Evolutionary conservation across 345 rosid species (phyloP).

Genomic region (Syzygium grande): DNA sequence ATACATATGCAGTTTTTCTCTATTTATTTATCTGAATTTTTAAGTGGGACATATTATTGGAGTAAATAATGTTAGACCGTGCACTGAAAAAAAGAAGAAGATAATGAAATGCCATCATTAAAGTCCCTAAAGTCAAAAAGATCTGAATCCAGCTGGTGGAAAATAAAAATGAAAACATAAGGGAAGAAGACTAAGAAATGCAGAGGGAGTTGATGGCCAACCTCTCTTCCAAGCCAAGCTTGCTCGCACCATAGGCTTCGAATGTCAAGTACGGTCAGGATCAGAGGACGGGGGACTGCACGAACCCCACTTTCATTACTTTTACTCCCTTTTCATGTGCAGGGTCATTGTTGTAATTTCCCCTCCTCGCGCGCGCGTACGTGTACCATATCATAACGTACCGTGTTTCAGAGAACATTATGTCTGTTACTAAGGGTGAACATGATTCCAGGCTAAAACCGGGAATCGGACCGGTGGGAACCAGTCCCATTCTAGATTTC

Average conservation of each 20-base stretch:
- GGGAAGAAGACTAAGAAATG: not conserved
- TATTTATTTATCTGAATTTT: not conserved
- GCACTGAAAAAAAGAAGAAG: not conserved
- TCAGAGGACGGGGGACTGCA: not conserved
- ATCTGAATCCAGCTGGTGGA: not conserved
- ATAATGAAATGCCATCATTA: not conserved
- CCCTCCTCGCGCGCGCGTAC: accelerated
- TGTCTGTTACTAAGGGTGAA: not conserved
- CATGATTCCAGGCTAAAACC: too few relatives aligned
- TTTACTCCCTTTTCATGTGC: not conserved
- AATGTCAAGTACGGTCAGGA: not conserved
- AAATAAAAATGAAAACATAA: not conserved
- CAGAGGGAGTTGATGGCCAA: not conserved
- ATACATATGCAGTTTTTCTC: not conserved
- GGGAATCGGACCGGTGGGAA: too few relatives aligned
- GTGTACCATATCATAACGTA: too few relatives aligned
- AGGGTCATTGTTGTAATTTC: not conserved
- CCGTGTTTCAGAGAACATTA: accelerated
- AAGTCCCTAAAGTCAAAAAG: not conserved
- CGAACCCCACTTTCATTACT: not conserved
- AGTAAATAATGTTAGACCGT: not conserved
- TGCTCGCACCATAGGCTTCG: not conserved
- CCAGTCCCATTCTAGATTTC: too few relatives aligned
- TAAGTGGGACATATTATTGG: not conserved
- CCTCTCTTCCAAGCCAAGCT: not conserved